Percentiles rank a stretch among this genome's conserved stretches.
These are phyloP conservation scores for Osmanthus fragrans DNA, from an alignment of 257 asterid genomes.

Conservation along the genomic window DNA sequence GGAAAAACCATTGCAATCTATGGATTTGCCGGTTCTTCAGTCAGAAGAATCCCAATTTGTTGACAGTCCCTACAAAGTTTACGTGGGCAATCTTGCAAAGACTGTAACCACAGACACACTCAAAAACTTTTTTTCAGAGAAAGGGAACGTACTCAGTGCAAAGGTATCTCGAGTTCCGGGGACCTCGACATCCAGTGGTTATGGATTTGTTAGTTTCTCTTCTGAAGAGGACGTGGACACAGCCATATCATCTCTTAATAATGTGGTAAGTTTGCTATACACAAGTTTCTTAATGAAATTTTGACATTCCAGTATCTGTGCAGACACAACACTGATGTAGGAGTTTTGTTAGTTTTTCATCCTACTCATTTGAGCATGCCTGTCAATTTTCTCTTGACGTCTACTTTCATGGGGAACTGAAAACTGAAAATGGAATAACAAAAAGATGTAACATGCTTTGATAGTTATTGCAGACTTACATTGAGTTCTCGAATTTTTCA, in stretches of 20 bases:
- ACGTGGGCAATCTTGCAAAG: slow-evolving; percentile 90
- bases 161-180: slow-evolving; percentile 84
- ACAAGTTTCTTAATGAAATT: background rate
- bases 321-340: background rate
- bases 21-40: slow-evolving; percentile 46
- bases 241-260: slow-evolving; percentile 72
- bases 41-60: slow-evolving; percentile 72
- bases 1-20: slow-evolving; percentile 65
- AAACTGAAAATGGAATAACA: background rate
- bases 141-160: slow-evolving; percentile 74
- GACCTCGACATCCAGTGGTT: slow-evolving; percentile 89
- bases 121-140: slow-evolving; percentile 63
- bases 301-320: background rate
- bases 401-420: background rate
- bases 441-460: background rate
- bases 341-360: background rate
- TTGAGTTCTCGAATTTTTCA: background rate
- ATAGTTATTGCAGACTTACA: background rate
- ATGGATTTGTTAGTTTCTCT: slow-evolving; percentile 82
- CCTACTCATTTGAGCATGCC: background rate
- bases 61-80: slow-evolving; percentile 88
- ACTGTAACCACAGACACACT: slow-evolving; percentile 65
- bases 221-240: slow-evolving; percentile 89
- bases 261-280: slow-evolving; percentile 43
- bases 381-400: background rate